phyloP scores from a whole-genome alignment of 2,329 filamentous ascomycete genomes.

The Drechslerella stenobrocha region DNA sequence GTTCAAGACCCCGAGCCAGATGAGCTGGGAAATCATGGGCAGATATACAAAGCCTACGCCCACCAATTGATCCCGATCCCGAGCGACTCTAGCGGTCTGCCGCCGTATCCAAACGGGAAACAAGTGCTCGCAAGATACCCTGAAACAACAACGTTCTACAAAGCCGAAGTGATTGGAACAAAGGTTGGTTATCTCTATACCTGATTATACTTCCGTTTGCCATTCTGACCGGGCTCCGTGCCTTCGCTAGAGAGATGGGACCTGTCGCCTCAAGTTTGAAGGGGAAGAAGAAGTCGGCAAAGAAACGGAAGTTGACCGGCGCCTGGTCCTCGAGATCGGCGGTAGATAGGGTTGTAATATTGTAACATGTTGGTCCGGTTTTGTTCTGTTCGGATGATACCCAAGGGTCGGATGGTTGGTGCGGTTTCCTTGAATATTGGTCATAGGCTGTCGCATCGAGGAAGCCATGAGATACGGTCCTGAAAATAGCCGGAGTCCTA shows the following conservation, averaged over 20 bases:
- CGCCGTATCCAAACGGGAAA: conserved; percentile 68
- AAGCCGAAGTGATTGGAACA: conserved; percentile 76
- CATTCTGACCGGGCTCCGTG: too few relatives aligned
- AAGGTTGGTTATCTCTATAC: conserved; percentile 59
- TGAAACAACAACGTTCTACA: conserved; percentile 82
- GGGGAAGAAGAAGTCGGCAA: conserved; percentile 74
- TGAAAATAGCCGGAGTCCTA: too few relatives aligned
- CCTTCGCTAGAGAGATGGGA: conserved; percentile 51
- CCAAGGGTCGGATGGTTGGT: conserved; percentile 3
- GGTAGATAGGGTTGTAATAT: conserved; percentile 52
- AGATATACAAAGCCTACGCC: conserved; percentile 69
- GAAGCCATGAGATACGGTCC: too few relatives aligned
- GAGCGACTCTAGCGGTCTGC: conserved; percentile 62
- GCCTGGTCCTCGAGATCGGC: conserved; percentile 75
- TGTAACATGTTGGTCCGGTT: neutral
- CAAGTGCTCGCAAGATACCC: conserved; percentile 78
- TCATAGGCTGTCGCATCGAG: neutral
- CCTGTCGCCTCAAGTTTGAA: conserved; percentile 68
- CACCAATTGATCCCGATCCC: conserved; percentile 78
- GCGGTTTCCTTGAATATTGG: neutral
- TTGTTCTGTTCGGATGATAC: conserved; percentile 23
- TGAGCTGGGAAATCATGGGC: conserved; percentile 65
- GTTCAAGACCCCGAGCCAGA: conserved; percentile 80
- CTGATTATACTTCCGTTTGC: neutral
- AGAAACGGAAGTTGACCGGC: conserved; percentile 73